phyloP scores from a whole-genome alignment of 352 stramenopile species.

The Phytophthora sp. region DNA sequence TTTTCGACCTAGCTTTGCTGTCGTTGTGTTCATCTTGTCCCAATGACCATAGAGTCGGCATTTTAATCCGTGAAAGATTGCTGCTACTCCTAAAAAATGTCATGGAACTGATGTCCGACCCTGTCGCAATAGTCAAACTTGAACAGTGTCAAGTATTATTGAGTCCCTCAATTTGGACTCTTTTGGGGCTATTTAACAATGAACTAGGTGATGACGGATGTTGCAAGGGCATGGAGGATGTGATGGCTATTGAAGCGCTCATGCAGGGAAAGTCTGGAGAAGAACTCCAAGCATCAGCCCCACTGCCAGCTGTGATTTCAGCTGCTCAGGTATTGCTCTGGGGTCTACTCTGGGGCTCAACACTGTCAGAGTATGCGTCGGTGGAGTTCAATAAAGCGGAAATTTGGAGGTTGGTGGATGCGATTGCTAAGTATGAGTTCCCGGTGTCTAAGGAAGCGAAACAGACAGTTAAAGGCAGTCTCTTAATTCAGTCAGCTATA shows the following conservation, averaged over 20 bases:
- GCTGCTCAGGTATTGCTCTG: constrained; percentile 33
- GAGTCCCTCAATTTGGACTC: constrained; percentile 20
- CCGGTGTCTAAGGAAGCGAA: not conserved
- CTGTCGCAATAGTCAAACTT: constrained; percentile 10
- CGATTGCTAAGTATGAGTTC: constrained; percentile 19
- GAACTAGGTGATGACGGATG: constrained; percentile 8
- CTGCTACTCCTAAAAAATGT: constrained; percentile 38
- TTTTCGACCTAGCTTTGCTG: constrained; percentile 11
- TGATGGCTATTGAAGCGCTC: constrained; percentile 13
- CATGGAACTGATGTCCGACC: constrained; percentile 22
- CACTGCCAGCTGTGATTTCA: constrained; percentile 15
- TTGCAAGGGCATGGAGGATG: constrained; percentile 16
- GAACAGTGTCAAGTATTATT: not conserved
- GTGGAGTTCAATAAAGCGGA: constrained; percentile 15
- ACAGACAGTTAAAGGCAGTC: constrained; percentile 17
- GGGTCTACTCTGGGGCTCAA: constrained; percentile 39
- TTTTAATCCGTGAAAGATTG: constrained; percentile 33
- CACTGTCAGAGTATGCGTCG: not conserved
- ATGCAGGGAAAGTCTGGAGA: not conserved
- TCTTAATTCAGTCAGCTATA: constrained; percentile 31
- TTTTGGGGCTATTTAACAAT: constrained; percentile 20
- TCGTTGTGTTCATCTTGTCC: not conserved
- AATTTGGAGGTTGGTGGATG: constrained; percentile 26
- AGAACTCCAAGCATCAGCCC: not conserved
- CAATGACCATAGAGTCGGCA: not conserved